Evolutionary conservation across 2,329 filamentous ascomycete species (phyloP), one percentile per base, ranked within the genome.

Genomic region (Clonostachys sp.): DNA sequence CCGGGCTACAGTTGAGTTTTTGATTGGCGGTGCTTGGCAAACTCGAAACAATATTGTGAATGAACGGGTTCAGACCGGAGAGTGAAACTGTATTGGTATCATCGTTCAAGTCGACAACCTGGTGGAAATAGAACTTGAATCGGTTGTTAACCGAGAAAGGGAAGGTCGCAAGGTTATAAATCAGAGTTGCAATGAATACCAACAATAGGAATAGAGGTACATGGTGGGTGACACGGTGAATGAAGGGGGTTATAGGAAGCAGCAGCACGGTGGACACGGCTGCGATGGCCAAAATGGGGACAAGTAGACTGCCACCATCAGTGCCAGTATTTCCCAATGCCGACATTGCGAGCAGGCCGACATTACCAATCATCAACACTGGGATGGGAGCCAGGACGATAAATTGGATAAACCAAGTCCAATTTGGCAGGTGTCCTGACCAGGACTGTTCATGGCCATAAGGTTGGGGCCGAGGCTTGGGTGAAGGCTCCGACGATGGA

Each of bases 351-450:
- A 92, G 69, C 5, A 97, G 75, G 2, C 80, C 86, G 24, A 91
- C 75, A 59, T 95, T 90, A 2, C 84, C 89, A 14, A 89, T 68
- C 17, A 97, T 64, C 50, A 94, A 84, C 42, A 96, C 72, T 43
- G 85, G 81, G 45, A 96, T 80, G 0, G 91, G 91, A 0, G 82
- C 87, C 10, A 95, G 71, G 14, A 96, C 61, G 5, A 97, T 71
- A 53, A 96, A 86, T 59, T 99, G 91, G 16, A 95, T 56, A 40
- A 94, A 66, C 94, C 94, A 99, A 16, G 87, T 84, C 87, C 87
- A 96, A 41, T 78, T 81, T 2, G 90, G 89, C 46, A 97, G 70
- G 36, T 77, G 77, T 5, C 79, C 79, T 45, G 90, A 95, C 94
- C 94, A 99, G 13, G 78, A 71, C 64, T 97, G 94, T 61, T 97